Base-by-base conservation (phyloP, 2,329 filamentous ascomycete genomes). In the Cordyceps tenuipes region DNA sequence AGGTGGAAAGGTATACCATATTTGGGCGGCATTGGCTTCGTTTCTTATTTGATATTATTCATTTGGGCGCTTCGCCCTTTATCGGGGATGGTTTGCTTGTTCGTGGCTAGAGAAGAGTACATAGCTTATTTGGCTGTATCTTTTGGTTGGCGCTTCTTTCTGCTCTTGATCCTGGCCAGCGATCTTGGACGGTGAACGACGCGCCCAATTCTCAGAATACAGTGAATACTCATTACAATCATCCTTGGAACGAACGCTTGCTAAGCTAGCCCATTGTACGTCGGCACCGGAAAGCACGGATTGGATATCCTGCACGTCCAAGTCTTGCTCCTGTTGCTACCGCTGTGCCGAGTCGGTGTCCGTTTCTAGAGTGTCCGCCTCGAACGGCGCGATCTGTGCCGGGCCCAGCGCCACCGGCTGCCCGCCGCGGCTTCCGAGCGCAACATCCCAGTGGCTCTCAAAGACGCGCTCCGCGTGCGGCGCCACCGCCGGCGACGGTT, bases 371-470 rank as follows among this genome's bases (percentile, higher is more conserved):
- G 15, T 43, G 39, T n/a, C 17, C 39, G 15, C 17, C 39, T 17
- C 39, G 10, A 48, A 51, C 17, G 57, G 57, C 3, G 57, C 57
- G 41, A 53, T 48, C 39, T 59, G 57, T 5, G 31, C 19, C 21
- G 57, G 34, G 6, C 41, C 49, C 26, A 59, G 53, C 2, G 57
- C 47, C 21, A 53, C 31, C n/a, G 53, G 41, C 23, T 21, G 57
- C 23, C 58, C 54, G 8, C 55, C 34, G 34, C 50, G 50, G 0
- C 50, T 44, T 0, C 58, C 58, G 19, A 60, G 58, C 12, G 58
- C 58, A 8, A 49, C 31, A 34, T 60, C 58, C 58, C 58, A 60
- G 43, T 60, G 58, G 5, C 51, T 60, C 34, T 55, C 50, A 34
- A 60, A 60, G n/a, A 60, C 44, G 21, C 41, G 8, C 31, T 60